These are phyloP conservation scores for Mycena capillaripes DNA, from an alignment of 768 basidiomycete species.

Conservation along the genomic window DNA sequence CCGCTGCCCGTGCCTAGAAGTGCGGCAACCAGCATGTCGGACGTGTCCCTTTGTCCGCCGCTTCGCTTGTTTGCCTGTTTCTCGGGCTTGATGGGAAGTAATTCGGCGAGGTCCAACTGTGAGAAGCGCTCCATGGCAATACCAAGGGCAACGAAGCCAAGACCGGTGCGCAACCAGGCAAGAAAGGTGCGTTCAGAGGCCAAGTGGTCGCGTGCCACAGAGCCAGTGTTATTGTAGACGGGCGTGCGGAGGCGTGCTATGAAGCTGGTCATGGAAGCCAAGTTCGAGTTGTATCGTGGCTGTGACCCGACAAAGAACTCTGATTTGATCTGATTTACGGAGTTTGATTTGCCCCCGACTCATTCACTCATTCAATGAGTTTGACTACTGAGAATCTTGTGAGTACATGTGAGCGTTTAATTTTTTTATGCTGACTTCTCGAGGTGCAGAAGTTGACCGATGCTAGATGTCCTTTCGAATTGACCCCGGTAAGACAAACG, in stretches of 20 bases:
- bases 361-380: no score
- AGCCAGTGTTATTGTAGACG: constrained; percentile 56
- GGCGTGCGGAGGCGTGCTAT: constrained; percentile 35
- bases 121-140: constrained; percentile 49
- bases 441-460: no score
- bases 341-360: no score
- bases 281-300: no score
- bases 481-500: no score
- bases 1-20: constrained; percentile 29
- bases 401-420: no score
- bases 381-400: no score
- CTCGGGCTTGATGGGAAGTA: neutral
- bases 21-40: constrained; percentile 12
- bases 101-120: constrained; percentile 6
- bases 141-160: constrained; percentile 57
- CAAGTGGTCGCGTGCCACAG: constrained; percentile 60
- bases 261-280: neutral
- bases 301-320: no score
- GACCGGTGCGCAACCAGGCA: constrained; percentile 60
- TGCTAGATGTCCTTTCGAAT: no score
- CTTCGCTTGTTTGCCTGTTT: neutral
- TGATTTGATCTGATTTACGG: neutral
- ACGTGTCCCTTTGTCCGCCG: neutral
- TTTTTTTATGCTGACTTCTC: no score
- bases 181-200: constrained; percentile 60